These are phyloP conservation scores for Ramularia endophylla DNA, from an alignment of 2,329 filamentous ascomycete genomes.

Conservation along the genomic window DNA sequence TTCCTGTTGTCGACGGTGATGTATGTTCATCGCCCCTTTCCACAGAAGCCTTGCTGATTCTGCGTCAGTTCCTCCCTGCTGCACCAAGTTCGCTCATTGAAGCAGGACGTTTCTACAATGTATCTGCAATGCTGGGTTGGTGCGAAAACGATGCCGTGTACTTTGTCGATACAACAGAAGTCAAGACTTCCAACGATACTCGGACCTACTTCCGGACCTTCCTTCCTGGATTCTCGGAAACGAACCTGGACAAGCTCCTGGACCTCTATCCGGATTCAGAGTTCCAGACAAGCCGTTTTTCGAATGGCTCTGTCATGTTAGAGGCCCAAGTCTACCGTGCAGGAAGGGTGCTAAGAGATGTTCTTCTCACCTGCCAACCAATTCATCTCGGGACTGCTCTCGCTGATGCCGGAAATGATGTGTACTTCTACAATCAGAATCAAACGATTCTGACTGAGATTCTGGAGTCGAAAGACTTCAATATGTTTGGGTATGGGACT, in stretches of 20 bases:
- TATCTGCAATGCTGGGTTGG: slow-evolving; percentile 39
- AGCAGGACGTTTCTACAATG: slow-evolving; percentile 35
- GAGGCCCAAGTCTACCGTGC: slow-evolving; percentile 47
- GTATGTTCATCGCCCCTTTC: slow-evolving; percentile 1
- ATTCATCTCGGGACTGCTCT: slow-evolving; percentile 39
- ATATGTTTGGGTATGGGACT: slow-evolving; percentile 38
- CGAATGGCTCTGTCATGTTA: slow-evolving; percentile 26
- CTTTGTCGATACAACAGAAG: slow-evolving; percentile 16
- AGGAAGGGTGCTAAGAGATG: slow-evolving; percentile 47
- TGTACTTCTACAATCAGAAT: slow-evolving; percentile 50
- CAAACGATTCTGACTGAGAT: slow-evolving; percentile 48
- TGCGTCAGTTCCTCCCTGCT: slow-evolving; percentile 38
- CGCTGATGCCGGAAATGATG: slow-evolving; percentile 32
- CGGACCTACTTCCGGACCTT: slow-evolving; percentile 37
- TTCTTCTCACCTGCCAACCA: slow-evolving; percentile 47
- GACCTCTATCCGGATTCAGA: slow-evolving; percentile 35
- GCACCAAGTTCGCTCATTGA: slow-evolving; percentile 37
- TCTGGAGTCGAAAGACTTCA: slow-evolving; percentile 28
- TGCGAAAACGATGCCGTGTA: slow-evolving; percentile 39
- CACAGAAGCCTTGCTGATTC: too few species aligned
- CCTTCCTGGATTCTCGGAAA: slow-evolving; percentile 32
- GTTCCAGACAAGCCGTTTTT: slow-evolving; percentile 35
- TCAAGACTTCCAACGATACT: slow-evolving; percentile 18
- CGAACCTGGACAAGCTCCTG: slow-evolving; percentile 25
- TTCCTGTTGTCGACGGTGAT: slow-evolving; percentile 46